Base-by-base conservation (phyloP, 2,329 filamentous ascomycete genomes). In the Macrophomina tecta region DNA sequence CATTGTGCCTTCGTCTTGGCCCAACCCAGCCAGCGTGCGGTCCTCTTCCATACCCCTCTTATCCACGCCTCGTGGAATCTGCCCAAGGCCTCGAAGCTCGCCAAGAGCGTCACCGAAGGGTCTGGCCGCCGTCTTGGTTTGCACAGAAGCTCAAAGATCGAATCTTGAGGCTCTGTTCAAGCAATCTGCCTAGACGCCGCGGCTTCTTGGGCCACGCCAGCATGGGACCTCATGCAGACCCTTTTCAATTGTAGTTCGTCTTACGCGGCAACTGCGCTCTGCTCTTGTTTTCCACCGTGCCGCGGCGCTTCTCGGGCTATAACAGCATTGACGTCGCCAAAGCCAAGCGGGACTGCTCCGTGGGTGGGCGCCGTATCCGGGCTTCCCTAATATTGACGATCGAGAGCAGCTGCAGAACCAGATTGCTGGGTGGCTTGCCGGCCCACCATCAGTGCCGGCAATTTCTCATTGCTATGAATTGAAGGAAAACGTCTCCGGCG, bases 1-100 rank as follows among this genome's bases (percentile, higher is more conserved):
- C 45, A 46, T 66, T 48, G 32, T 66, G 55, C 40, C 48, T 53
- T 58, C 42, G 42, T 32, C 64, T 66, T 42, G 55, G 64, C 64
- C 32, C 49, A 5, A 34, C 52, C 34, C 38, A 12, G 28, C 51
- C 40, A 56, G 11, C 42, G 11, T 48, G 48, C 14, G 36, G 16
- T 34, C 14, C 38, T 30, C n/a, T 7, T 23, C 30, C 11, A 1
- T 12, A 7, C 30, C 32, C 16, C 23, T 8, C 7, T 48, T 56
- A 36, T 36, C 45, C 51, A 23, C 28, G n/a, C 28, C 34, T 62
- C 11, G 14, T 14, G 30, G n/a, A 36, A 45, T 48, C 40, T 36
- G 23, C n/a, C 45, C 42, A 49, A 62, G 58, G 45, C 42, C 46
- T 38, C 40, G 64, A 65, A 51, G 64, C 52, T 60, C 36, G 52